phyloP scores from a whole-genome alignment of 176 grass and related monocot genomes.

The Pharus latifolius region DNA sequence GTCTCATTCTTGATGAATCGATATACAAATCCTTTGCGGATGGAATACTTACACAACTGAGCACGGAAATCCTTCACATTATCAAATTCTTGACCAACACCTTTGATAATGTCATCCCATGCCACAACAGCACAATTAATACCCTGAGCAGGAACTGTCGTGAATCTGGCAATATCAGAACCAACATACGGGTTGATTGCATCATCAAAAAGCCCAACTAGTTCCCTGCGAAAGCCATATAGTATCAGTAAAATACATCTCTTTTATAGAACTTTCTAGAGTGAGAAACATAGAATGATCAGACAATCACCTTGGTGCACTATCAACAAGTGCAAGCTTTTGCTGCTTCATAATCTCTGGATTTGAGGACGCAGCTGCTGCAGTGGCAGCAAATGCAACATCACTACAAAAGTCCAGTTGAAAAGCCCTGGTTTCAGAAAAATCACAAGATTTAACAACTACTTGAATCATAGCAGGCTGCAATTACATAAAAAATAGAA shows the following conservation, averaged over 20 bases:
- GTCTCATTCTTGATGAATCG: slow-evolving; percentile 94
- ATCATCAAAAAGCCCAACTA: slow-evolving; percentile 51
- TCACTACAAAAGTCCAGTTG: slow-evolving; percentile 58
- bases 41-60: slow-evolving; percentile 90
- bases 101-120: slow-evolving; percentile 73
- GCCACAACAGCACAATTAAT: slow-evolving; percentile 18
- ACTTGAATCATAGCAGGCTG: not conserved
- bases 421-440: slow-evolving; percentile 37
- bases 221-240: slow-evolving; percentile 31
- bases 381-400: slow-evolving; percentile 33
- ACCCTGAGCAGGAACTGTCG: slow-evolving; percentile 22
- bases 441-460: not conserved
- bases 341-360: slow-evolving; percentile 50
- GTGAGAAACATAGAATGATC: not conserved
- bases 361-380: slow-evolving; percentile 33
- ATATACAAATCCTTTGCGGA: slow-evolving; percentile 85
- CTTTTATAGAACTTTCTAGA: not conserved
- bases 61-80: slow-evolving; percentile 95
- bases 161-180: slow-evolving; percentile 48
- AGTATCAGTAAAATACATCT: not conserved
- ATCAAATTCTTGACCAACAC: slow-evolving; percentile 96
- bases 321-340: slow-evolving; percentile 42
- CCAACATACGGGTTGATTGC: slow-evolving; percentile 40
- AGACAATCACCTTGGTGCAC: slow-evolving; percentile 45
- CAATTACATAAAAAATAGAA: not conserved